These are phyloP conservation scores for Aquanectria penicillioides DNA, from an alignment of 2,329 filamentous ascomycete genomes.

Conservation along the genomic window DNA sequence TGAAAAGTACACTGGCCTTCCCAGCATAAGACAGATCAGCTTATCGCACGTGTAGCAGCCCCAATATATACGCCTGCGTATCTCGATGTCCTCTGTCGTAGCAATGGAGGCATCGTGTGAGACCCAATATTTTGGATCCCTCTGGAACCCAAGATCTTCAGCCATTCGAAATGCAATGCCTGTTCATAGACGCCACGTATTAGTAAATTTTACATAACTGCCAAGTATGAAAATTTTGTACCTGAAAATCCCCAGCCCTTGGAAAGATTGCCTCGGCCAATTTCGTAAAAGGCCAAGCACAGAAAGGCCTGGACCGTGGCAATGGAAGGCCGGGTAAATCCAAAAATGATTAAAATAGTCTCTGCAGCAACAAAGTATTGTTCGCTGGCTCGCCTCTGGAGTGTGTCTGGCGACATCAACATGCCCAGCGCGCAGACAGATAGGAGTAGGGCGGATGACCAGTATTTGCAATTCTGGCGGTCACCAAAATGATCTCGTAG, in stretches of 20 bases:
- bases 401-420: conserved; percentile 27
- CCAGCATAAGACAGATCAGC: conserved; percentile 31
- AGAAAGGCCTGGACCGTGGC: conserved; percentile 40
- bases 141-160: conserved; percentile 36
- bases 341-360: conserved; percentile 38
- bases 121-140: conserved; percentile 13
- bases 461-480: conserved; percentile 36
- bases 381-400: conserved; percentile 19
- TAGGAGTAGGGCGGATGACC: conserved; percentile 37
- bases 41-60: conserved; percentile 44
- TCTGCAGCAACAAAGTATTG: conserved; percentile 38
- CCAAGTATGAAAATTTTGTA: background rate
- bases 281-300: conserved; percentile 42
- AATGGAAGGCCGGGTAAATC: conserved; percentile 33
- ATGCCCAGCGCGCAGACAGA: conserved; percentile 39
- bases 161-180: conserved; percentile 45
- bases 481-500: conserved; percentile 37
- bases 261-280: conserved; percentile 40
- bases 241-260: conserved; percentile 43
- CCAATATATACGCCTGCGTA: conserved; percentile 43
- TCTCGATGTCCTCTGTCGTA: conserved; percentile 36
- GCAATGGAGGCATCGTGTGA: conserved; percentile 31
- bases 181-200: background rate
- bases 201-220: background rate
- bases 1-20: conserved; percentile 25